Evolutionary conservation across 805 yeast species (phyloP), one percentile per base, ranked within the genome.

Genomic region (Candida peoriensis): DNA sequence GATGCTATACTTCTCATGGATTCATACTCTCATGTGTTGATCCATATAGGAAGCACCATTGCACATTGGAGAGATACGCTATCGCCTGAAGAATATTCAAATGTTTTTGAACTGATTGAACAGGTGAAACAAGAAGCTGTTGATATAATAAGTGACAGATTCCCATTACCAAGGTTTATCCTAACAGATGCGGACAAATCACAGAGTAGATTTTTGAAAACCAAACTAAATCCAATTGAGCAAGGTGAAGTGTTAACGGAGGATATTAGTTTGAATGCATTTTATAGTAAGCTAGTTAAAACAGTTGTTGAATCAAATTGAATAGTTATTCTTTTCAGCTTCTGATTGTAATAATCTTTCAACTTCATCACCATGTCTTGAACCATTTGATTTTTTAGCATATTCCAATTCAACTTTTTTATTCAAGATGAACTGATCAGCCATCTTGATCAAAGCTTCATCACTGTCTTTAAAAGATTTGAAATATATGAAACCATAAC

Each of bases 121-220:
- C 84, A 78, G 39, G 95, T 97, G 20, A 77, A 84, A 52, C 72
- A 73, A 35, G 97, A 93, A 60, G 97, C 96, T 9, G 83, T 93
- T 8, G 85, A 81, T 47, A 70, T 89, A 42, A 74, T 90, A 48
- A 76, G 81, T 16, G 95, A 87, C 52, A 76, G 97, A 55, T 89
- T 85, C 76, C 98, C 98, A 48, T 70, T 93, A 54, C 97, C 97
- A 30, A 76, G 97, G 60, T 90, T 87, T 54, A 86, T 90, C 46
- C 90, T 87, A 48, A 86, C 96, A 38, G 96, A 89, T 57, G 96
- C 89, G 50, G 97, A 97, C 46, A 95, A 95, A 38, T 87, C 96
- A 14, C 98, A 90, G 64, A 96, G 96, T 5, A 77, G 98, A 60
- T 90, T 93, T 70, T 70, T 90, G 61, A 77, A 85, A 60, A 83